phyloP scores from a whole-genome alignment of 352 stramenopile species.

The Phytopythium montanum region DNA sequence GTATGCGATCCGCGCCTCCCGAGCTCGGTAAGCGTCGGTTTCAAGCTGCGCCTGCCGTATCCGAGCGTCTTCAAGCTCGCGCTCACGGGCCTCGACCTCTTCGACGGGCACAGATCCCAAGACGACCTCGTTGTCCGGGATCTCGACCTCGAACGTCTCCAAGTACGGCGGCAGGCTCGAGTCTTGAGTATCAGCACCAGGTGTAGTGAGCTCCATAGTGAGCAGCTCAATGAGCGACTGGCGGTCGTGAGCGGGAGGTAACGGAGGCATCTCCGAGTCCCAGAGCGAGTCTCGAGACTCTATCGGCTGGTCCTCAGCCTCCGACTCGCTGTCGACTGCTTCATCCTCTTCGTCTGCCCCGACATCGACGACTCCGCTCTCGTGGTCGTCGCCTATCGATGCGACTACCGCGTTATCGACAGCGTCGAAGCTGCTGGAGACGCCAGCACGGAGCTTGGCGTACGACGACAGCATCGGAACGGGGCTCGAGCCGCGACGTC shows the following conservation, averaged over 20 bases:
- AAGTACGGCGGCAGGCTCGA: constrained; percentile 44
- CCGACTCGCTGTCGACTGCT: not conserved
- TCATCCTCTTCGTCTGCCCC: not conserved
- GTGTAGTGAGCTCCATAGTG: constrained; percentile 29
- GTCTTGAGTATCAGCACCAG: constrained; percentile 9
- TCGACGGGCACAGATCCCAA: constrained; percentile 56
- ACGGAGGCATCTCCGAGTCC: constrained; percentile 19
- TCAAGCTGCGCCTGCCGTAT: constrained; percentile 48
- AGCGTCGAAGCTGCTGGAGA: not conserved
- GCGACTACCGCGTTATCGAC: not conserved
- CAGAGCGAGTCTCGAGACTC: constrained; percentile 29
- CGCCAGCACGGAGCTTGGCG: not conserved
- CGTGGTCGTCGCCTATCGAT: not conserved
- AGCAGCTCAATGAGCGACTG: constrained; percentile 56
- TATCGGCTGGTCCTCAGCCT: not conserved
- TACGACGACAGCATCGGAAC: constrained; percentile 4
- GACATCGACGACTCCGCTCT: not conserved
- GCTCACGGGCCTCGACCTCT: constrained; percentile 55
- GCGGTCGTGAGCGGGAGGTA: constrained; percentile 9
- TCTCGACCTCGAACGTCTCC: constrained; percentile 62
- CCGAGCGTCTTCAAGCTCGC: constrained; percentile 51
- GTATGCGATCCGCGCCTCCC: constrained; percentile 38
- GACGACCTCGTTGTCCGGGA: constrained; percentile 60
- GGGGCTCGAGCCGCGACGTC: not conserved
- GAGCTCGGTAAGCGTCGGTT: constrained; percentile 39